Conservation (phyloP, 306 rosid genomes). For the Quercus mongolica region DNA sequence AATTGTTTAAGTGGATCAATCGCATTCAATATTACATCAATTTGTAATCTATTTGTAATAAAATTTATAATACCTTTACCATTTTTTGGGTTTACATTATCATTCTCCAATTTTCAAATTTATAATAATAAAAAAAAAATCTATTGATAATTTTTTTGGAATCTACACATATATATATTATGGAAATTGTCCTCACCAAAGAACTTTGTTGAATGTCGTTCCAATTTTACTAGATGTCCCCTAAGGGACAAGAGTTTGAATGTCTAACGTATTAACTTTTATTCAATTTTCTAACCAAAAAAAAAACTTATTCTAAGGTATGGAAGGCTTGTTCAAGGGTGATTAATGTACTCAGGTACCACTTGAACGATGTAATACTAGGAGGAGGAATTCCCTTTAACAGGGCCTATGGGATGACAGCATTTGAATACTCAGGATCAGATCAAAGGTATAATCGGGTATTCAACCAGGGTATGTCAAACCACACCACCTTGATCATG, state of each 20-base stretch:
- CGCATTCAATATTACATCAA: too few relatives aligned
- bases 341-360: constrained; percentile 2
- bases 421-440: constrained; percentile 12
- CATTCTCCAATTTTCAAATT: too few relatives aligned
- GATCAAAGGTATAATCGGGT: constrained; percentile 17
- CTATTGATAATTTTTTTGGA: neutral
- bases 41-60: too few relatives aligned
- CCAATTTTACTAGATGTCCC: too few relatives aligned
- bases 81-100: too few relatives aligned
- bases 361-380: constrained; percentile 18
- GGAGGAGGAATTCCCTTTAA: constrained; percentile 27
- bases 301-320: neutral
- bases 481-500: constrained; percentile 22
- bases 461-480: constrained; percentile 25
- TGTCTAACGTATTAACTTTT: neutral
- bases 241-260: neutral
- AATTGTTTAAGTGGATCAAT: too few relatives aligned
- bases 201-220: neutral
- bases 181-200: neutral
- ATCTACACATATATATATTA: neutral
- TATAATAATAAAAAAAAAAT: too few relatives aligned
- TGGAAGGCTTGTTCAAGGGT: neutral
- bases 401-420: constrained; percentile 13
- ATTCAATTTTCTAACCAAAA: too few relatives aligned
- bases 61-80: too few relatives aligned